Evolutionary conservation across 805 yeast genomes (phyloP).

Genomic region (Ogataea minuta): DNA sequence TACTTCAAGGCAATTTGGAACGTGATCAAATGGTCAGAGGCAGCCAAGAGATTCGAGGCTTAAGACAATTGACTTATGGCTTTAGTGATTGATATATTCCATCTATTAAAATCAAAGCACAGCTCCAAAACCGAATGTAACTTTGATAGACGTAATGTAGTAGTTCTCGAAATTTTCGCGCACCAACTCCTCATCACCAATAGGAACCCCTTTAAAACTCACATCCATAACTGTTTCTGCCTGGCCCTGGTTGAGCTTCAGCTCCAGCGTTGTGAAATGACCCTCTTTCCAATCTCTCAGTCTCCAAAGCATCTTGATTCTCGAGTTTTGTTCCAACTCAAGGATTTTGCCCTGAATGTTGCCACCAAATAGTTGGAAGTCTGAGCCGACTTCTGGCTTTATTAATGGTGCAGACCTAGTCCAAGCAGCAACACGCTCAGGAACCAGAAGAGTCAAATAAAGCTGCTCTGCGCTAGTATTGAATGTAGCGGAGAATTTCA

Average conservation of each 20-base stretch:
- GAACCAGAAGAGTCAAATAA: constrained; percentile 72
- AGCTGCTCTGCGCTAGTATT: constrained; percentile 86
- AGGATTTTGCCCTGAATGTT: constrained; percentile 71
- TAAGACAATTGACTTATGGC: constrained; percentile 6
- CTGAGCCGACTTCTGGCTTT: constrained; percentile 57
- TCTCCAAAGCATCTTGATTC: constrained; percentile 80
- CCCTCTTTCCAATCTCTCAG: constrained; percentile 85
- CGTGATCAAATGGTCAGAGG: constrained; percentile 91
- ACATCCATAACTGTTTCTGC: constrained; percentile 82
- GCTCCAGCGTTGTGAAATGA: constrained; percentile 67
- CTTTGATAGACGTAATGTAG: constrained; percentile 83
- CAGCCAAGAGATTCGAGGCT: constrained; percentile 65
- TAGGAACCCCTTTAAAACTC: constrained; percentile 82
- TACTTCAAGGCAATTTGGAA: constrained; percentile 94
- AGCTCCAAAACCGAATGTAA: constrained; percentile 95
- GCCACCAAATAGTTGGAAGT: constrained; percentile 80
- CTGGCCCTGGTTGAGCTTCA: constrained; percentile 72
- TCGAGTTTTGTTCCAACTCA: constrained; percentile 55
- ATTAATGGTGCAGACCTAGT: constrained; percentile 69
- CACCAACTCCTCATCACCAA: constrained; percentile 92
- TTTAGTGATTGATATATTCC: constrained; percentile 2
- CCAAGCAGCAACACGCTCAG: constrained; percentile 86
- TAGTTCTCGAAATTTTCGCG: constrained; percentile 83
- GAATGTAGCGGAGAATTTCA: constrained; percentile 76
- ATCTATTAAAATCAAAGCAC: constrained; percentile 48